phyloP scores from a whole-genome alignment of 2,329 filamentous ascomycete genomes.

The Ceratocystis lukuohia region DNA sequence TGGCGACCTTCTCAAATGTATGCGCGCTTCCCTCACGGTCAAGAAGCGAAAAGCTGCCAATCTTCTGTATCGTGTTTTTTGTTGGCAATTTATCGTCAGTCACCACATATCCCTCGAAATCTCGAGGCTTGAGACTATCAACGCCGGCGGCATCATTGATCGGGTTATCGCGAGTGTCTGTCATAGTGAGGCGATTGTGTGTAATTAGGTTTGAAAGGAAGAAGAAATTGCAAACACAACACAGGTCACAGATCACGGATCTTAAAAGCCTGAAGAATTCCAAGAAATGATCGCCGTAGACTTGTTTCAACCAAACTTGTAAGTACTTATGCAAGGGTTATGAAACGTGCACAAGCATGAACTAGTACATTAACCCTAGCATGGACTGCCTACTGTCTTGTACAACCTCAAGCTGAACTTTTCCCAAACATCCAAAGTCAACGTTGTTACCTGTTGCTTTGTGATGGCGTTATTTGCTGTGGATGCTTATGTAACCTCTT shows the following conservation, averaged over 20 bases:
- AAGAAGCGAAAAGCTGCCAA: conserved; percentile 45
- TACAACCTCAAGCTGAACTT: neutral
- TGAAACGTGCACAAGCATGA: neutral
- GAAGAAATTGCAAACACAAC: no score
- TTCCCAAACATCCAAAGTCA: neutral
- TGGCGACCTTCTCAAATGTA: conserved; percentile 49
- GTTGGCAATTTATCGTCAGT: conserved; percentile 44
- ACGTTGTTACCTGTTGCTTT: neutral
- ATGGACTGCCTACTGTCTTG: neutral
- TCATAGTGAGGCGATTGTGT: neutral
- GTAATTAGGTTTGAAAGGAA: neutral
- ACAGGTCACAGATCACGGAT: neutral
- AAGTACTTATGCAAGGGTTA: neutral
- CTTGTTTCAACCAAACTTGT: neutral
- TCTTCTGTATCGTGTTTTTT: conserved; percentile 34
- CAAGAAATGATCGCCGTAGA: neutral
- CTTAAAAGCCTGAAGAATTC: neutral
- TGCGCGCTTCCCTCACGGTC: conserved; percentile 47
- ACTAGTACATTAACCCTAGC: neutral
- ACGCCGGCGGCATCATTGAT: conserved; percentile 20
- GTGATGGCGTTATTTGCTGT: neutral
- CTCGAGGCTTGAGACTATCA: conserved; percentile 32
- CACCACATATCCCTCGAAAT: conserved; percentile 43
- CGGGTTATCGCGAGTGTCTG: neutral
- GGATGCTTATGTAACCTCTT: no score